A percentile compares a stretch with the other conserved stretches of the same genome.
Evolutionary conservation across 1,139 yeast species (phyloP).

Genomic region (Diutina pseudorugosa): DNA sequence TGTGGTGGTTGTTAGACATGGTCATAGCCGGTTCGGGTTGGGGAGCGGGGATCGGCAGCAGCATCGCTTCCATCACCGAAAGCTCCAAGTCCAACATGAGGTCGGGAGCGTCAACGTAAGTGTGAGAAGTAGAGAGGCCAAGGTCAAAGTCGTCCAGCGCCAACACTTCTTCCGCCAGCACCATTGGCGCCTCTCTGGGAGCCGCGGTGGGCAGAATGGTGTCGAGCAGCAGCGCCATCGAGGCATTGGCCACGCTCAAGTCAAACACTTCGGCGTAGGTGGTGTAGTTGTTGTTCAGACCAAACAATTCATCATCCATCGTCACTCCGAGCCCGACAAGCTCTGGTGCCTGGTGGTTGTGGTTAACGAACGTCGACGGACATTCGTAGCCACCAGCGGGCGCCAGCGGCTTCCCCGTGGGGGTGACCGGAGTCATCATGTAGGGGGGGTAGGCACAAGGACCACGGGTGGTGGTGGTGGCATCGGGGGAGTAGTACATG

Average conservation of each 20-base stretch:
- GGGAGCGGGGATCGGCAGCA: not conserved
- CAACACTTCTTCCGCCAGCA: not conserved
- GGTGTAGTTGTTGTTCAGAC: not conserved
- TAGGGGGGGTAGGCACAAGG: not conserved
- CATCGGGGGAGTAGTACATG: constrained; percentile 1
- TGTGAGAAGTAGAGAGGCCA: not conserved
- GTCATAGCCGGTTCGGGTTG: not conserved
- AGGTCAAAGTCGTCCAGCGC: not conserved
- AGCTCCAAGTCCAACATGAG: constrained; percentile 1
- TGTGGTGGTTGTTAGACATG: no score
- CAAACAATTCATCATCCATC: not conserved
- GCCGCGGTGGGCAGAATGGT: not conserved
- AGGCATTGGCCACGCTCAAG: not conserved
- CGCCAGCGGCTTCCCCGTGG: not conserved
- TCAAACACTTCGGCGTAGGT: not conserved
- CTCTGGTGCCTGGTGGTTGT: not conserved
- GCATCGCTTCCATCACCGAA: constrained; percentile 1
- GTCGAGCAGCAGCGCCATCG: not conserved
- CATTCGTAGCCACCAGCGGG: not conserved
- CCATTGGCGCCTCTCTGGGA: not conserved
- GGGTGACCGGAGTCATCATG: constrained; percentile 3
- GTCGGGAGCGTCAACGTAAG: not conserved
- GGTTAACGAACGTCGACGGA: not conserved
- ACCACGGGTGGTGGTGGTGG: not conserved
- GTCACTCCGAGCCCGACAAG: not conserved